Conservation (phyloP, 2,329 filamentous ascomycete genomes). For the Leptoxyphium fumago region DNA sequence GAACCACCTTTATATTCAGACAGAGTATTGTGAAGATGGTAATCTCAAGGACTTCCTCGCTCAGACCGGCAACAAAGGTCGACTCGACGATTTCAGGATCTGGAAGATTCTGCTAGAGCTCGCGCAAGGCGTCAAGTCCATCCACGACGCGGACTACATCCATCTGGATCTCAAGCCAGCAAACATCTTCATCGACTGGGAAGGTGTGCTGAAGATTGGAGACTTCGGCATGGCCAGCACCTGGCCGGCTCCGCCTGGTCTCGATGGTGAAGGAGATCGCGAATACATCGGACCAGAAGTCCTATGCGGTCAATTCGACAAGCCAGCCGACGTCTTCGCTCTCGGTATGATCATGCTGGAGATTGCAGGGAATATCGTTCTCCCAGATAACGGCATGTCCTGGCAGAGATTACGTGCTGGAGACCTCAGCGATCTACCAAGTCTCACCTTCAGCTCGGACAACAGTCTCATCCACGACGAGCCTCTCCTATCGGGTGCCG, state of each 20-base stretch:
- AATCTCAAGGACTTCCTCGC: constrained; percentile 75
- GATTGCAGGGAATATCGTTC: constrained; percentile 81
- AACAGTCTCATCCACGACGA: constrained; percentile 60
- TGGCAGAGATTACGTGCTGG: constrained; percentile 85
- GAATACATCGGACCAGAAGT: constrained; percentile 95
- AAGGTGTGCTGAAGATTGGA: constrained; percentile 69
- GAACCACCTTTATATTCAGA: constrained; percentile 85
- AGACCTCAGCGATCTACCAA: constrained; percentile 77
- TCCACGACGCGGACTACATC: constrained; percentile 76
- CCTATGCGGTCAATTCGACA: constrained; percentile 71
- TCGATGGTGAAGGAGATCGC: constrained; percentile 86
- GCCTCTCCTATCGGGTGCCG: constrained; percentile 42
- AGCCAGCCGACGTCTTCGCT: constrained; percentile 85
- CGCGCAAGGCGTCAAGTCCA: constrained; percentile 65
- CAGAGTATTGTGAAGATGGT: constrained; percentile 90
- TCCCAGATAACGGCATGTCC: constrained; percentile 80
- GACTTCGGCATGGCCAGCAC: constrained; percentile 71
- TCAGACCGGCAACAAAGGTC: constrained; percentile 67
- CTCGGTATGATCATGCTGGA: constrained; percentile 90
- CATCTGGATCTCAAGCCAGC: constrained; percentile 77
- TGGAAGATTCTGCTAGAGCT: constrained; percentile 95
- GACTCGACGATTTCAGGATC: constrained; percentile 91
- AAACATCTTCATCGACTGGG: constrained; percentile 68
- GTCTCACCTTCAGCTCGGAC: constrained; percentile 65
- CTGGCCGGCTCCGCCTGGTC: constrained; percentile 60